Percentiles rank a stretch among this genome's conserved stretches.
phyloP scores from a whole-genome alignment of 768 basidiomycete species.

The Termitomyces sp. region DNA sequence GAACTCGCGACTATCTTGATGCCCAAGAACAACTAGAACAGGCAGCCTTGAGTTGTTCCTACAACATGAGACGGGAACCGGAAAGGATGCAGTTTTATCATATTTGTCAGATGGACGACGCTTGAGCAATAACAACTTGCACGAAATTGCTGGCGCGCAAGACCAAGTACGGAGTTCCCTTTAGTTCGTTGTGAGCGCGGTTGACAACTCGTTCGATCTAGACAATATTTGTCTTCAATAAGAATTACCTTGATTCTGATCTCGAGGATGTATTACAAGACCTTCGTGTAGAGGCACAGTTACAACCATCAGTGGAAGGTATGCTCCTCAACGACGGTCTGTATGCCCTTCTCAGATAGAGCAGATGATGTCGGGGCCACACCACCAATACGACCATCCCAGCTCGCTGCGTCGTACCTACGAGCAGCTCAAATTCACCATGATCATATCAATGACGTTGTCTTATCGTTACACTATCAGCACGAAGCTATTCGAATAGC shows the following conservation, averaged over 20 bases:
- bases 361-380: constrained; percentile 60
- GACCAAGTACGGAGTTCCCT: constrained; percentile 50
- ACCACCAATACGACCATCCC: constrained; percentile 65
- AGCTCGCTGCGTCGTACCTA: constrained; percentile 62
- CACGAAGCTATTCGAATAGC: constrained; percentile 70
- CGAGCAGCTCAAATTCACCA: constrained; percentile 60
- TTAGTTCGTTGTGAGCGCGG: background rate
- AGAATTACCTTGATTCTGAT: constrained; percentile 68
- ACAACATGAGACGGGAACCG: constrained; percentile 65
- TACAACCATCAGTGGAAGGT: constrained; percentile 77
- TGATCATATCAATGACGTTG: constrained; percentile 49
- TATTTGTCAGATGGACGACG: constrained; percentile 79
- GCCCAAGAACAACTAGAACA: constrained; percentile 30
- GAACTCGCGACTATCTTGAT: constrained; percentile 3
- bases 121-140: constrained; percentile 62
- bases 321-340: constrained; percentile 7
- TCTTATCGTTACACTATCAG: constrained; percentile 56
- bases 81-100: constrained; percentile 63
- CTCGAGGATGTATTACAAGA: constrained; percentile 59
- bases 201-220: constrained; percentile 11
- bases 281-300: constrained; percentile 51
- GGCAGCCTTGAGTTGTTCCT: constrained; percentile 70
- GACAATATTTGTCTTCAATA: constrained; percentile 85
- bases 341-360: background rate
- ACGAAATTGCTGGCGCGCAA: constrained; percentile 68